These are phyloP conservation scores for Globisporangium spiculum DNA, from an alignment of 352 stramenopile genomes.

Conservation along the genomic window DNA sequence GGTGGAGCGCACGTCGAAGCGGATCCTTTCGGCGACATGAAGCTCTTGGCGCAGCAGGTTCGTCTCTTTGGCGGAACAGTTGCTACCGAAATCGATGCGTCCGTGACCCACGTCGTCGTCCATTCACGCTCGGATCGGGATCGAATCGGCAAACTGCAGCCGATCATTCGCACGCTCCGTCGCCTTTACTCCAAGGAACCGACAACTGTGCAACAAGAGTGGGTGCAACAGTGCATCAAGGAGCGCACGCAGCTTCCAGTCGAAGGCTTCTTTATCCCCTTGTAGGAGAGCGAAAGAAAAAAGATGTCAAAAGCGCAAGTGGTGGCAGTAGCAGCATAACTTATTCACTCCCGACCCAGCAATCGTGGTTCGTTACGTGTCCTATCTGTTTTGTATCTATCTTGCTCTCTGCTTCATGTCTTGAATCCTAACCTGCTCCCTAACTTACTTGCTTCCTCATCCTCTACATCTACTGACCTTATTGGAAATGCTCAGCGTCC, in stretches of 20 bases:
- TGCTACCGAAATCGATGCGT: constrained; percentile 30
- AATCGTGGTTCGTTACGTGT: not conserved
- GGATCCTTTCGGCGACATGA: constrained; percentile 34
- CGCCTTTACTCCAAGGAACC: constrained; percentile 46
- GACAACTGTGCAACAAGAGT: constrained; percentile 51
- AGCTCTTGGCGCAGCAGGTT: constrained; percentile 57
- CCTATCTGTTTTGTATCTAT: not conserved
- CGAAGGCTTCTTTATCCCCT: constrained; percentile 45
- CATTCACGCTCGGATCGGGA: constrained; percentile 17
- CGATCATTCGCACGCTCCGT: constrained; percentile 46
- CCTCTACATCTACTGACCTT: not conserved
- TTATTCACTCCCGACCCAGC: constrained; percentile 24
- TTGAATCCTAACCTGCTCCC: not conserved
- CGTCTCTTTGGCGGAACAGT: constrained; percentile 54
- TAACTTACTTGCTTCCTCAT: not conserved
- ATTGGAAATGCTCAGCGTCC: constrained; percentile 42
- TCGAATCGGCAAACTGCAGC: constrained; percentile 39
- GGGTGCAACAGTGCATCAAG: constrained; percentile 51
- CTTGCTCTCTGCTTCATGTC: not conserved
- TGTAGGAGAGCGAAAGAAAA: constrained; percentile 27
- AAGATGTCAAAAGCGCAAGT: not conserved
- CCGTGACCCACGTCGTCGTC: constrained; percentile 69
- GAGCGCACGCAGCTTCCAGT: constrained; percentile 49
- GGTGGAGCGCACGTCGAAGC: constrained; percentile 14
- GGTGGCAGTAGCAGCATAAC: constrained; percentile 29